A percentile compares a stretch with the other conserved stretches of the same genome.
Evolutionary conservation across 257 asterid species (phyloP).

Genomic region (Primulina tabacum): DNA sequence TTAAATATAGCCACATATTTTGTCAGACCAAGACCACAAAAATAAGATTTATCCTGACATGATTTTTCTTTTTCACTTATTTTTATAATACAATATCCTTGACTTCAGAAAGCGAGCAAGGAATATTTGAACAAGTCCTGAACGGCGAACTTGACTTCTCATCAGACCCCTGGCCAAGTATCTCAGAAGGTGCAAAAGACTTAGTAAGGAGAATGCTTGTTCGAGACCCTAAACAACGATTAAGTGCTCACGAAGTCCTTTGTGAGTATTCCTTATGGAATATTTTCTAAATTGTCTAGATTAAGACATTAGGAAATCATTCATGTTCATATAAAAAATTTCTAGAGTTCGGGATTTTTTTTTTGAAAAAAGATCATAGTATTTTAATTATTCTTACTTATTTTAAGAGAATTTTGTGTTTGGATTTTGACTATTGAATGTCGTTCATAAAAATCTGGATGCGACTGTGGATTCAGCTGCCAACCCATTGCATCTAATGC

Average conservation of each 20-base stretch:
- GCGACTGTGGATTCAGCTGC: neutral
- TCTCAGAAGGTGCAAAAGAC: constrained; percentile 83
- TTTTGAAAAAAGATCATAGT: neutral
- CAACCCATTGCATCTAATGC: neutral
- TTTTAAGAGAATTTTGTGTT: neutral
- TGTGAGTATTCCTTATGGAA: constrained; percentile 48
- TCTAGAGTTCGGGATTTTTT: too few relatives aligned
- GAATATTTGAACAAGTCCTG: constrained; percentile 85
- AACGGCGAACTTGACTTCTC: constrained; percentile 90
- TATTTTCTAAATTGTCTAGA: neutral
- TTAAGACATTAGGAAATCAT: neutral
- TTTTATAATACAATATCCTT: neutral
- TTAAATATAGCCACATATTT: neutral
- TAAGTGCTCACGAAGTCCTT: constrained; percentile 89
- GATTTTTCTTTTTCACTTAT: neutral
- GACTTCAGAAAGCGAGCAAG: constrained; percentile 74
- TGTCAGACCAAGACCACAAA: constrained; percentile 2
- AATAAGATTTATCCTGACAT: neutral
- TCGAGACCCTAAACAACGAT: constrained; percentile 78
- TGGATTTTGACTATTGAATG: neutral
- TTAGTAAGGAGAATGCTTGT: constrained; percentile 85
- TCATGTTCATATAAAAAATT: neutral
- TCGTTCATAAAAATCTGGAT: neutral
- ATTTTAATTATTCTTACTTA: neutral
- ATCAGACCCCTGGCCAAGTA: constrained; percentile 96